phyloP scores from a whole-genome alignment of 2,329 filamentous ascomycete species.

The Fusarium sp. region DNA sequence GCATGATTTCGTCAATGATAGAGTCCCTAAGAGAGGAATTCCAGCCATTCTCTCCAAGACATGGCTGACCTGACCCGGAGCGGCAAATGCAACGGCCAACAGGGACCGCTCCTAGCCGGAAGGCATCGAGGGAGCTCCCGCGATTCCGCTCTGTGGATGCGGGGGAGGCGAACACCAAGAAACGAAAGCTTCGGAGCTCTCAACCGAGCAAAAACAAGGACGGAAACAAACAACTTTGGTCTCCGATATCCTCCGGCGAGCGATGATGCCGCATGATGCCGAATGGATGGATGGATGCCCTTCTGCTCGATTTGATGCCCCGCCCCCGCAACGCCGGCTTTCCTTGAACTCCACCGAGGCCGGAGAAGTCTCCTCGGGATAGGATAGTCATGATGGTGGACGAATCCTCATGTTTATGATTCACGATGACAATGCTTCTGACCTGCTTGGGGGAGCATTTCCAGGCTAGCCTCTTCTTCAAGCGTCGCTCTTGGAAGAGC shows the following conservation, averaged over 20 bases:
- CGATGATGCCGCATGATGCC: conserved; percentile 30
- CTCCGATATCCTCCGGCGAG: conserved; percentile 31
- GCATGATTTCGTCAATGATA: background rate
- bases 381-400: background rate
- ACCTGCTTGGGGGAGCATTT: background rate
- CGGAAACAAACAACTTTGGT: conserved; percentile 8
- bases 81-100: conserved; percentile 1
- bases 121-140: conserved; percentile 15
- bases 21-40: background rate
- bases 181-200: conserved; percentile 7
- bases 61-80: background rate
- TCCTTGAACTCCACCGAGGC: conserved; percentile 28
- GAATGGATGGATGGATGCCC: conserved; percentile 15
- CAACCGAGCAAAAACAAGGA: conserved; percentile 9
- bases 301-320: conserved; percentile 19
- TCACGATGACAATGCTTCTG: background rate
- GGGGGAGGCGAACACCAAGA: conserved; percentile 14
- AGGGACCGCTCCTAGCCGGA: background rate
- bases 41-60: background rate
- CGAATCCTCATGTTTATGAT: background rate
- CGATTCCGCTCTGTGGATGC: conserved; percentile 31
- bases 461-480: background rate
- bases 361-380: conserved; percentile 17
- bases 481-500: background rate
- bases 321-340: conserved; percentile 36